phyloP scores from a whole-genome alignment of 495 filamentous ascomycete genomes.

The Penicillium pancosmium region DNA sequence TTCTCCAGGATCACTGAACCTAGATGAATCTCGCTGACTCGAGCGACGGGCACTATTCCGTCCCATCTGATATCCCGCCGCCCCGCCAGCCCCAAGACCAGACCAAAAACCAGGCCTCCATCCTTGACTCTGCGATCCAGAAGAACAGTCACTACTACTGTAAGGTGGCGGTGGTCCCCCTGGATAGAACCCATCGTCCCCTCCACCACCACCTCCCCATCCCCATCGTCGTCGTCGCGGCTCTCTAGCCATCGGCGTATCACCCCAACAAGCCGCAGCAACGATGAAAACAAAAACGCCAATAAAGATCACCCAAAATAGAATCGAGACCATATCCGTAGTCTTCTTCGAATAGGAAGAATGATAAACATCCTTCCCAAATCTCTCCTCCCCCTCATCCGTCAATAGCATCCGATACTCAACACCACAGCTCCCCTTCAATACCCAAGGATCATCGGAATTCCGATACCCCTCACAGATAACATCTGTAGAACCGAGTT shows the following conservation, averaged over 20 bases:
- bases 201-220: constrained; percentile 51
- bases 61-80: constrained; percentile 70
- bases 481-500: constrained; percentile 88
- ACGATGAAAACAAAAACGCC: constrained; percentile 40
- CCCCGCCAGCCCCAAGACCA: constrained; percentile 71
- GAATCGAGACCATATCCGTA: constrained; percentile 8
- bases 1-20: constrained; percentile 45
- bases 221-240: constrained; percentile 38
- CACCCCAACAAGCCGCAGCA: constrained; percentile 17
- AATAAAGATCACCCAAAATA: constrained; percentile 56
- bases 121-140: constrained; percentile 23
- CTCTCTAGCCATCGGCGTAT: constrained; percentile 12
- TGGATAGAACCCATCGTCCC: constrained; percentile 50
- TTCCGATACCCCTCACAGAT: constrained; percentile 85
- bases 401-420: constrained; percentile 87
- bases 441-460: constrained; percentile 76
- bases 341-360: not conserved
- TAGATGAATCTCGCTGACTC: constrained; percentile 23
- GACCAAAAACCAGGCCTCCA: constrained; percentile 92
- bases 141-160: constrained; percentile 18
- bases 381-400: constrained; percentile 73
- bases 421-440: constrained; percentile 90
- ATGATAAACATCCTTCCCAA: constrained; percentile 43
- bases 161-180: constrained; percentile 63
- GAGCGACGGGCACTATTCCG: constrained; percentile 40